phyloP scores from a whole-genome alignment of 495 filamentous ascomycete genomes.

The Neurospora sp. region DNA sequence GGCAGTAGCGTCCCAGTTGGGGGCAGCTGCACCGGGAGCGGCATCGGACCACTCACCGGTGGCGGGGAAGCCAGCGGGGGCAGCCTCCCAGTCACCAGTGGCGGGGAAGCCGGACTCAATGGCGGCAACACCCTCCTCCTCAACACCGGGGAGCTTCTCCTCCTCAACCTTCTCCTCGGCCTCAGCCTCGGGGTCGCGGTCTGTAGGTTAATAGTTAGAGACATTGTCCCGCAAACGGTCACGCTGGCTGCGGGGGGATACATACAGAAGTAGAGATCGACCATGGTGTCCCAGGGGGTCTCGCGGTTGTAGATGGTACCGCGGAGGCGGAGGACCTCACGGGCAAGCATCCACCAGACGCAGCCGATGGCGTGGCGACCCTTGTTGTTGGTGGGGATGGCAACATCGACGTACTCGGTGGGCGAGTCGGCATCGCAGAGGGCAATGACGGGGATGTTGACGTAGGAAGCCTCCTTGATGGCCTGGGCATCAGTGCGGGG shows the following conservation, averaged over 20 bases:
- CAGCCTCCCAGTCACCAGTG: constrained; percentile 62
- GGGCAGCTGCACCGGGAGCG: constrained; percentile 47
- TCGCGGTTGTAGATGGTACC: constrained; percentile 91
- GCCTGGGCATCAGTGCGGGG: constrained; percentile 98
- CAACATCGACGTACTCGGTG: constrained; percentile 98
- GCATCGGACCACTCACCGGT: constrained; percentile 37
- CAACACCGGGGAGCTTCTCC: constrained; percentile 62
- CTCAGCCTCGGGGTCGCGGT: constrained; percentile 98
- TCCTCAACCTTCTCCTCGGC: constrained; percentile 79
- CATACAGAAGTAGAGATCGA: constrained; percentile 96
- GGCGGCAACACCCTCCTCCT: constrained; percentile 72
- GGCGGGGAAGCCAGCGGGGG: constrained; percentile 51
- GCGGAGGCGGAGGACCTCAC: constrained; percentile 97
- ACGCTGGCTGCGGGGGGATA: constrained; percentile 2
- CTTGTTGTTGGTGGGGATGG: constrained; percentile 99
- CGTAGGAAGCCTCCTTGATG: constrained; percentile 99
- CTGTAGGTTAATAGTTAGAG: constrained; percentile 23
- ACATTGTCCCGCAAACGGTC: not conserved
- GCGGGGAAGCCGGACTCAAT: constrained; percentile 63
- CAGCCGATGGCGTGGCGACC: constrained; percentile 96
- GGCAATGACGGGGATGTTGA: constrained; percentile 99
- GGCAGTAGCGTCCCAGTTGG: constrained; percentile 61
- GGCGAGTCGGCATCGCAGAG: constrained; percentile 99
- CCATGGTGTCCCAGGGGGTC: constrained; percentile 95
- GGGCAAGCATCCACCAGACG: constrained; percentile 98